Base-by-base conservation (phyloP, 345 rosid species). In the Alliaria petiolata region DNA sequence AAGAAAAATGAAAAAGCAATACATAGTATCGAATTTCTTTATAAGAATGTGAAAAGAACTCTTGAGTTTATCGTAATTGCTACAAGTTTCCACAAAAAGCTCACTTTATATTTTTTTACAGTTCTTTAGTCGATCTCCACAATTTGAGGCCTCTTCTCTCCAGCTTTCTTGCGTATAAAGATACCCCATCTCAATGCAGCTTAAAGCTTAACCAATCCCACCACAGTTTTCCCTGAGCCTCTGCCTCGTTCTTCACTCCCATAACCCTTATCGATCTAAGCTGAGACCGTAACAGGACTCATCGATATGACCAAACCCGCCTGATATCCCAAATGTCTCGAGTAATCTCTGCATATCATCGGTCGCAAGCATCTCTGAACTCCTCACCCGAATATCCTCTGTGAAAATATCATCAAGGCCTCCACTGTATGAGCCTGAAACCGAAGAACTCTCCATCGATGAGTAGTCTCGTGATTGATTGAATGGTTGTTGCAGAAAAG, bases 141-240 rank as follows among this genome's bases (percentile, higher is more conserved):
- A 58, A 65, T 65, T 31, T 65, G 61, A 38, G 66, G 54, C 61
- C 30, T 66, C 72, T 45, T 65, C 44, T 66, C 38, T 28, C 72
- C 71, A 57, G 67, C 45, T 74, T 57, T 74, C 83, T 87, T 93
- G 83, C 97, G 90, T 38, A 89, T 75, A 64, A 93, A 93, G 47
- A 90, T 89, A 12, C 98, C 96, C 96, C 97, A 93, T 55, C 96
- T 82, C 80, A 93, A 42, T 11, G 90, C 96, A 38, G 96, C 92
- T 80, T 87, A 87, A 19, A 85, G 84, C 80, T 87, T 89, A 47
- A 89, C 88, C 98, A 97, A 93, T 3, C 98, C 96, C 3, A 93
- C 93, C 17, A 89, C 93, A 43, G 98, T 97, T 76, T 87, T 93
- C 55, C 93, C 96, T 0, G 98, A 83, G 10, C 95, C 83, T 60